A percentile compares a stretch with the other conserved stretches of the same genome.
phyloP scores from a whole-genome alignment of 139 green algal genomes.

The Edaphochlamys debaryana region DNA sequence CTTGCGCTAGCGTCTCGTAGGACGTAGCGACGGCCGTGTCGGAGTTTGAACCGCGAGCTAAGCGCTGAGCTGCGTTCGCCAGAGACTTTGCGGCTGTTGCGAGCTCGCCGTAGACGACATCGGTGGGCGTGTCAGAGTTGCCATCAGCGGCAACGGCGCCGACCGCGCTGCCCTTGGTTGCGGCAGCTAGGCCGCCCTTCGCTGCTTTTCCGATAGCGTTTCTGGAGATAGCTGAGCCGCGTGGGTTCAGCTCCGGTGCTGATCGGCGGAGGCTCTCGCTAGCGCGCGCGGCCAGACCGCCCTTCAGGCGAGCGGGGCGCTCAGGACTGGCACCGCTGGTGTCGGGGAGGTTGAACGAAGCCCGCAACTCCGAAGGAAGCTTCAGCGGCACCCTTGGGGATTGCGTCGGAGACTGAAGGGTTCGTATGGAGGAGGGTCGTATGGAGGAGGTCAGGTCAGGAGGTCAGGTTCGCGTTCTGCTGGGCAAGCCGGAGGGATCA shows the following conservation, averaged over 20 bases:
- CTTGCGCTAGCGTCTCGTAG: conserved; percentile 21
- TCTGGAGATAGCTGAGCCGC: too few species aligned
- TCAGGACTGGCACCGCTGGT: too few species aligned
- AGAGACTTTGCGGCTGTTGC: conserved; percentile 17
- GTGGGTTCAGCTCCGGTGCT: background rate
- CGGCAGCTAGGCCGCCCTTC: too few species aligned
- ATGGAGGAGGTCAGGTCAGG: background rate
- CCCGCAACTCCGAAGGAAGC: background rate
- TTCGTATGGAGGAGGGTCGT: too few species aligned
- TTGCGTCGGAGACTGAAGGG: background rate
- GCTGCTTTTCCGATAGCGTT: too few species aligned
- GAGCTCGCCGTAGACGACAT: conserved; percentile 15
- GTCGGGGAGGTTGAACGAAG: background rate
- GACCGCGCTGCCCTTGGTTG: too few species aligned
- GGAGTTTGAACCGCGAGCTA: background rate
- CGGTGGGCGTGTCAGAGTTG: background rate
- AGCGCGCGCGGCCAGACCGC: too few species aligned
- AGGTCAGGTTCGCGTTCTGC: too few species aligned
- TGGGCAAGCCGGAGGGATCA: too few species aligned
- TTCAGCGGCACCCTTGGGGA: background rate
- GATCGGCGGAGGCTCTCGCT: background rate
- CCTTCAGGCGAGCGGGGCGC: too few species aligned
- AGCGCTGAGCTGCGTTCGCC: background rate
- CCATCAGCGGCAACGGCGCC: background rate
- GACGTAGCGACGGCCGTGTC: conserved; percentile 15